These are phyloP conservation scores for Emmonsiellopsis sp. DNA, from an alignment of 2,329 filamentous ascomycete species.

Conservation along the genomic window DNA sequence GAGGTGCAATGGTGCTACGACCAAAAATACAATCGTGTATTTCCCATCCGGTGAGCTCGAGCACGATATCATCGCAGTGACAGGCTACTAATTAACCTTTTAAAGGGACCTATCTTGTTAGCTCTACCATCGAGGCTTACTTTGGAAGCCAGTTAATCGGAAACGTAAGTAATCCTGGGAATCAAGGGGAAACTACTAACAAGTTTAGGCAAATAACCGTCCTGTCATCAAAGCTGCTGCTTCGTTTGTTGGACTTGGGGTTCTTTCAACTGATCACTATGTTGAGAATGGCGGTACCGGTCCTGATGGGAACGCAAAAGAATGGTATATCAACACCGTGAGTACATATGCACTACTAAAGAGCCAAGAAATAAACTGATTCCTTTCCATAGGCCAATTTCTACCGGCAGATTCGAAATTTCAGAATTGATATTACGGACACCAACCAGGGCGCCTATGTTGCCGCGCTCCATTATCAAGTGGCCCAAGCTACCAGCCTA, in stretches of 20 bases:
- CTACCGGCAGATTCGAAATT: constrained; percentile 12
- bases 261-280: constrained; percentile 77
- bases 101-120: constrained; percentile 23
- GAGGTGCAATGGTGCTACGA: constrained; percentile 12
- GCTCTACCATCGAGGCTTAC: constrained; percentile 10
- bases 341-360: neutral
- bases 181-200: neutral
- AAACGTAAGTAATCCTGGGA: constrained; percentile 25
- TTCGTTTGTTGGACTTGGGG: constrained; percentile 65
- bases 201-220: constrained; percentile 5
- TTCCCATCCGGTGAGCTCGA: constrained; percentile 42
- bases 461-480: constrained; percentile 9
- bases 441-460: constrained; percentile 32
- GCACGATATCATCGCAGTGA: too few species aligned
- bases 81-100: too few species aligned
- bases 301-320: constrained; percentile 43
- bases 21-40: constrained; percentile 26
- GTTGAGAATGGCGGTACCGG: constrained; percentile 9
- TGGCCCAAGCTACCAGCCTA: constrained; percentile 8
- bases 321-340: constrained; percentile 59
- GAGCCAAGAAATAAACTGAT: neutral
- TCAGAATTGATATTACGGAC: constrained; percentile 17
- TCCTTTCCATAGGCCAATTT: constrained; percentile 11
- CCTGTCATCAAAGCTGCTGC: constrained; percentile 41
- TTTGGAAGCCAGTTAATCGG: constrained; percentile 14